Percentiles rank a stretch among this genome's conserved stretches.
These are phyloP conservation scores for Saprolegnia parasitica DNA, from an alignment of 352 stramenopile genomes.

Conservation along the genomic window DNA sequence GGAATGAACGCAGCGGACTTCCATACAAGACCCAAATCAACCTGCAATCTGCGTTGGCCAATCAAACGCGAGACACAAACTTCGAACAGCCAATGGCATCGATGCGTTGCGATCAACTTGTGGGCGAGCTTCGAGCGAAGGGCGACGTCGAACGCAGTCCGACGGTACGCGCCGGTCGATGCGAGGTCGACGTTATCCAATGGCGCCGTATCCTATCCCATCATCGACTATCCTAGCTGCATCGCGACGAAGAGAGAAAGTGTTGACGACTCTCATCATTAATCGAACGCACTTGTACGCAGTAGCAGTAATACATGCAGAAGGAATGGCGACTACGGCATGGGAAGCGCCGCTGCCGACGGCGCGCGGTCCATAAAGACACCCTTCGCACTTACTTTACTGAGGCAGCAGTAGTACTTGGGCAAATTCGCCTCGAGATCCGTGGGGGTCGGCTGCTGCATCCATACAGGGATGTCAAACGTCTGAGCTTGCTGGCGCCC, in stretches of 20 bases:
- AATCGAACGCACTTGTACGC: too few relatives aligned
- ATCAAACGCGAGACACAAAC: not conserved
- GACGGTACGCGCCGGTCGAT: too few relatives aligned
- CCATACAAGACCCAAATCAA: not conserved
- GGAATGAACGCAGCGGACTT: not conserved
- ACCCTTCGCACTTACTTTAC: slow-evolving; percentile 64
- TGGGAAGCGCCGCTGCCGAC: not conserved
- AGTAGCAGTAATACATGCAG: too few relatives aligned
- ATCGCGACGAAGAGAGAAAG: too few relatives aligned
- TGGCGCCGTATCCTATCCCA: too few relatives aligned
- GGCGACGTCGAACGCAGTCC: too few relatives aligned
- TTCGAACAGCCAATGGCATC: too few relatives aligned
- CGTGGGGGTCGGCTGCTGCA: slow-evolving; percentile 37
- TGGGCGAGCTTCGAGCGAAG: too few relatives aligned
- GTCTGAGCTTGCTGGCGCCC: slow-evolving; percentile 69
- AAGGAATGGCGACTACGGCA: not conserved
- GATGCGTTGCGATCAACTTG: too few relatives aligned
- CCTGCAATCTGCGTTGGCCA: not conserved
- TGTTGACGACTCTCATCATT: too few relatives aligned
- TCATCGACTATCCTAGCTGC: too few relatives aligned
- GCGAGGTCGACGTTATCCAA: too few relatives aligned
- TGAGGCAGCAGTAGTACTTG: slow-evolving; percentile 79
- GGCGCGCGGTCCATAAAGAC: slow-evolving; percentile 25
- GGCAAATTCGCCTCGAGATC: slow-evolving; percentile 35
- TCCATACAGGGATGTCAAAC: slow-evolving; percentile 53